Conservation (phyloP, 2,329 filamentous ascomycete species). For the Xylariaceae sp. region DNA sequence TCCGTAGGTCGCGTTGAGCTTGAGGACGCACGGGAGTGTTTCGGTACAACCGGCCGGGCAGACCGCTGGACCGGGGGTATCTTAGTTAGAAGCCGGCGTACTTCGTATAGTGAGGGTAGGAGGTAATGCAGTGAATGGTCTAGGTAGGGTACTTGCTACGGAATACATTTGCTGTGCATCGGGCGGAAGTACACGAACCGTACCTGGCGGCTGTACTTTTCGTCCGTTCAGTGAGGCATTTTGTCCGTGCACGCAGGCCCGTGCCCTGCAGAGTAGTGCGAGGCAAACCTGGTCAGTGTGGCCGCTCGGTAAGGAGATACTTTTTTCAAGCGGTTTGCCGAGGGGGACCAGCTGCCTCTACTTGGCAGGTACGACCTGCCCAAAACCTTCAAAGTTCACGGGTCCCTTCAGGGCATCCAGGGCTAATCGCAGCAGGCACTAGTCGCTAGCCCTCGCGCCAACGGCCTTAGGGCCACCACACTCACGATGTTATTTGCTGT, state of each 20-base stretch:
- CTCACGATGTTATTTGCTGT: neutral
- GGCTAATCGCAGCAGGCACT: neutral
- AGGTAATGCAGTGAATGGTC: neutral
- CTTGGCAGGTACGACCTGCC: neutral
- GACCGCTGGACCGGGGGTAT: conserved; percentile 11
- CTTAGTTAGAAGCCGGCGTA: neutral
- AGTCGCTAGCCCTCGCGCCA: neutral
- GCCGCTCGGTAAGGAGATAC: neutral
- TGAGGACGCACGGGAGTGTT: conserved; percentile 2
- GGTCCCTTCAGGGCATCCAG: no score
- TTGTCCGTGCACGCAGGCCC: conserved; percentile 12
- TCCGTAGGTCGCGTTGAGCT: conserved; percentile 1
- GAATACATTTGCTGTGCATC: neutral
- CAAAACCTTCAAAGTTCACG: no score
- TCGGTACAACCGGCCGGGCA: conserved; percentile 7
- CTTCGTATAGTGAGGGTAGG: neutral
- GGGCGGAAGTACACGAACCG: neutral
- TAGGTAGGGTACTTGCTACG: neutral
- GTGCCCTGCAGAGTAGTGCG: neutral
- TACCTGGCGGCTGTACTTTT: neutral
- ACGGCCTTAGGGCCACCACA: neutral
- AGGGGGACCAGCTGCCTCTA: neutral
- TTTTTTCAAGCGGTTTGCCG: neutral
- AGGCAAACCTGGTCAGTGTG: neutral
- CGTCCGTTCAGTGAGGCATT: conserved; percentile 15